Conservation (phyloP, 2,329 filamentous ascomycete genomes). For the Hymenoscyphus salicellus region DNA sequence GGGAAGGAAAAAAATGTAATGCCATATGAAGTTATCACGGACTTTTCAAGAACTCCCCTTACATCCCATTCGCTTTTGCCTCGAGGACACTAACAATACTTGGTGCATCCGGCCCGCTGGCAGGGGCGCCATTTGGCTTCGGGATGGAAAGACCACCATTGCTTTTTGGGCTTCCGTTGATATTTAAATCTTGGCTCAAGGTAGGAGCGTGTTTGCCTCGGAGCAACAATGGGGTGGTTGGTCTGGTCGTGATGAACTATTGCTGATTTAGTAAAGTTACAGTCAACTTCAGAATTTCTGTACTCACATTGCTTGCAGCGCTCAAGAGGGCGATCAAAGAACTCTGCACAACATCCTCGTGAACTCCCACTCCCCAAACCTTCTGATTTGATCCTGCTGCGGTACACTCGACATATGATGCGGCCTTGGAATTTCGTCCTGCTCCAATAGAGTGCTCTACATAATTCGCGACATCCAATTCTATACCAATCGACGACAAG, state of each 20-base stretch:
- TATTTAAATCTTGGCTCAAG: conserved; percentile 39
- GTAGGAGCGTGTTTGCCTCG: conserved; percentile 52
- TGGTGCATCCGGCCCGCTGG: conserved; percentile 36
- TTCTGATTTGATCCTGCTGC: conserved; percentile 63
- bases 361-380: conserved; percentile 88
- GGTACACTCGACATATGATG: conserved; percentile 89
- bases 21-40: neutral
- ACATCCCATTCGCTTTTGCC: conserved; percentile 40
- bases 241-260: conserved; percentile 70
- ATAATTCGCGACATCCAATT: conserved; percentile 89
- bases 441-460: conserved; percentile 91
- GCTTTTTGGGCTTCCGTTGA: conserved; percentile 30
- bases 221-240: conserved; percentile 65
- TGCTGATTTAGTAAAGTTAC: conserved; percentile 15
- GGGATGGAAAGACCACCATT: conserved; percentile 29
- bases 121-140: conserved; percentile 26
- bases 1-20: neutral
- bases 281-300: neutral
- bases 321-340: conserved; percentile 81
- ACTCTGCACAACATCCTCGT: conserved; percentile 88
- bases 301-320: conserved; percentile 79
- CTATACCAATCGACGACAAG: conserved; percentile 72
- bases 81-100: conserved; percentile 40
- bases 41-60: conserved; percentile 4
- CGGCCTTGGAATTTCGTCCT: conserved; percentile 83